phyloP scores from a whole-genome alignment of 1,284 basidiomycete species.

The Trametes versicolor region DNA sequence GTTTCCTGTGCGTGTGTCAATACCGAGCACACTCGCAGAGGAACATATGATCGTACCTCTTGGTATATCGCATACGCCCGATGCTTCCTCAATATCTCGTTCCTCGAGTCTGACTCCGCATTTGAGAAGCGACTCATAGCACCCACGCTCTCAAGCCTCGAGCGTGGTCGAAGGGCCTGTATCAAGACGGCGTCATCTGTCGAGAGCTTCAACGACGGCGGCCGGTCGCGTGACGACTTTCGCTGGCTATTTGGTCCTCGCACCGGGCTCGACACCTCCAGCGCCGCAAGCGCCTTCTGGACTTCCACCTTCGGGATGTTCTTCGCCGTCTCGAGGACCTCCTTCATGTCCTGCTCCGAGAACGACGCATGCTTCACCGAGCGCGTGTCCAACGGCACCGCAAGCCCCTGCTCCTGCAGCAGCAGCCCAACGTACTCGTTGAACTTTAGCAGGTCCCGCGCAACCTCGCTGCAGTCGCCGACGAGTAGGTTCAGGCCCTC shows the following conservation, averaged over 20 bases:
- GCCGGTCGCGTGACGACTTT: conserved; percentile 25
- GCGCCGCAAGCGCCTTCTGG: conserved; percentile 21
- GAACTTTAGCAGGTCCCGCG: conserved; percentile 28
- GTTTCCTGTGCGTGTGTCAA: conserved; percentile 19
- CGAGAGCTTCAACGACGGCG: conserved; percentile 30
- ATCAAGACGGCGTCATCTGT: conserved; percentile 30
- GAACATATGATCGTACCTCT: conserved; percentile 13
- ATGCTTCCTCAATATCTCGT: conserved; percentile 23
- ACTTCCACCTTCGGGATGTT: conserved; percentile 26
- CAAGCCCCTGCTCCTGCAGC: conserved; percentile 19
- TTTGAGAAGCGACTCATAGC: conserved; percentile 29
- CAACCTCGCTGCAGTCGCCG: conserved; percentile 31
- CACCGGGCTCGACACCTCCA: conserved; percentile 21
- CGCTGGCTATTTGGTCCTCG: conserved; percentile 6
- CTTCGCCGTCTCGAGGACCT: conserved; percentile 25
- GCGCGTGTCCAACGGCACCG: conserved; percentile 6
- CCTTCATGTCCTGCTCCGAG: conserved; percentile 31
- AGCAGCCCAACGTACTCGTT: conserved; percentile 28
- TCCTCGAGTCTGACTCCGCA: neutral
- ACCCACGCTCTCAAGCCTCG: conserved; percentile 30
- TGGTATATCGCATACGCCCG: conserved; percentile 29
- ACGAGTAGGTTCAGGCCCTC: conserved; percentile 32
- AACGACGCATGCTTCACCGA: conserved; percentile 29
- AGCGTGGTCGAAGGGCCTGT: conserved; percentile 24
- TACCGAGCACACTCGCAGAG: neutral